Conservation (phyloP, 345 rosid genomes). For the Dipteronia sinensis region DNA sequence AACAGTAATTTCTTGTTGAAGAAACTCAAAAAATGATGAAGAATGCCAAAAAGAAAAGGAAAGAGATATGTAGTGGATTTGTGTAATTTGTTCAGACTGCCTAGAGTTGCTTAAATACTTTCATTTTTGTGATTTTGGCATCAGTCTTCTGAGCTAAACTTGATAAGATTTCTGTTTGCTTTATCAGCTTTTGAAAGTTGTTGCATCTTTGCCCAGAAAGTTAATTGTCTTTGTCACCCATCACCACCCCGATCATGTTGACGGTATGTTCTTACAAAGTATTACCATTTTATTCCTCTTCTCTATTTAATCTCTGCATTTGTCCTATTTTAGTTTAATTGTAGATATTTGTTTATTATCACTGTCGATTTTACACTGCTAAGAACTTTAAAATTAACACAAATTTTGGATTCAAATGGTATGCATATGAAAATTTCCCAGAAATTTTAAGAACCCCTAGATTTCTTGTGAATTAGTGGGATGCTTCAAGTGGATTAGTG, state of each 20-base stretch:
- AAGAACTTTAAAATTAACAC: slow-evolving; percentile 1
- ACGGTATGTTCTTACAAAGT: slow-evolving; percentile 48
- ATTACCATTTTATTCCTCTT: background rate
- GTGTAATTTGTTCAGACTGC: slow-evolving; percentile 1
- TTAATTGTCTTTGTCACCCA: slow-evolving; percentile 83
- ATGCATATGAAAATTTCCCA: background rate
- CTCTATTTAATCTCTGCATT: background rate
- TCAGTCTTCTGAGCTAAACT: slow-evolving; percentile 7
- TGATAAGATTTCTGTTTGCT: slow-evolving; percentile 23
- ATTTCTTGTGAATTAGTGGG: background rate
- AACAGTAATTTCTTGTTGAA: background rate
- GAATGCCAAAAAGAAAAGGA: background rate
- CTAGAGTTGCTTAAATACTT: background rate
- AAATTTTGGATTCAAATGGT: background rate
- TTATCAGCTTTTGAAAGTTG: slow-evolving; percentile 67
- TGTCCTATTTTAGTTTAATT: background rate
- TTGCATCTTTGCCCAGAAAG: slow-evolving; percentile 70
- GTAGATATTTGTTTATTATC: background rate
- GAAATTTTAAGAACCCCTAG: background rate
- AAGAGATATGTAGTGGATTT: background rate
- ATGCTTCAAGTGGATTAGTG: slow-evolving; percentile 4
- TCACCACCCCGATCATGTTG: slow-evolving; percentile 85
- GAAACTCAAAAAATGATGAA: background rate
- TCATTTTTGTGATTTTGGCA: slow-evolving; percentile 7
- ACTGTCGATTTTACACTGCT: background rate